Evolutionary conservation across 371 early-diverging fungal species (phyloP), one percentile per base, ranked within the genome.

Genomic region (Apophysomyces ossiformis): DNA sequence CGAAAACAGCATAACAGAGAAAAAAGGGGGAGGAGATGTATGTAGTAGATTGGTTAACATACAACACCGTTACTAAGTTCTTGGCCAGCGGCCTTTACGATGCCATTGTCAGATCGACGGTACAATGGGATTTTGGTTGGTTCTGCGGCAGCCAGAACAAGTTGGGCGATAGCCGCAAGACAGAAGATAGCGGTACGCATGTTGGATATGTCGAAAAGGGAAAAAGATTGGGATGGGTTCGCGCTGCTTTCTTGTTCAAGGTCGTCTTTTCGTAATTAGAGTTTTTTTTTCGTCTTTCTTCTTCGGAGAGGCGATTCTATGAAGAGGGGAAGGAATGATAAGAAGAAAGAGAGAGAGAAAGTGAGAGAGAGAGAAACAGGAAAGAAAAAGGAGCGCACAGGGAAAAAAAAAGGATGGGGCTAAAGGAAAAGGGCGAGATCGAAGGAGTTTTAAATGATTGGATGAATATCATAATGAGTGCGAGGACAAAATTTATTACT

Each of bases 1-100:
- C 26, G 46, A 60, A 18, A 57, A 59, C 35, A 58, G 32, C 32
- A 26, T 26, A 26, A 65, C 45, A 44, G 43, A 36, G 57, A 16
- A n/a, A 54, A 50, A n/a, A 21, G 41, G 35, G 15, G 47, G 16
- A 63, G 35, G 18, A 16, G 11, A 50, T n/a, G 32, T 5, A 37
- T 35, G 50, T 26, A 15, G 18, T 37, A 18, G 38, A 13, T 21
- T 12, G 4, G 32, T 7, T 12, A 56, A 63, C 73, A 21, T 78
- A 78, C 78, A 58, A 82, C 80, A 68, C 83, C 83, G 58, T 72
- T 72, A 12, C 76, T 69, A 37, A 82, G 78, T 44, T 69, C 68
- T 67, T 77, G 69, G 65, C 76, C 80, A 35, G 76, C 83, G 66
- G 79, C 79, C 58, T 72, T 76, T 43, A 73, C 69, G 43, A 78